Evolutionary conservation across 2,329 filamentous ascomycete species (phyloP).

Genomic region (Cytospora mali): DNA sequence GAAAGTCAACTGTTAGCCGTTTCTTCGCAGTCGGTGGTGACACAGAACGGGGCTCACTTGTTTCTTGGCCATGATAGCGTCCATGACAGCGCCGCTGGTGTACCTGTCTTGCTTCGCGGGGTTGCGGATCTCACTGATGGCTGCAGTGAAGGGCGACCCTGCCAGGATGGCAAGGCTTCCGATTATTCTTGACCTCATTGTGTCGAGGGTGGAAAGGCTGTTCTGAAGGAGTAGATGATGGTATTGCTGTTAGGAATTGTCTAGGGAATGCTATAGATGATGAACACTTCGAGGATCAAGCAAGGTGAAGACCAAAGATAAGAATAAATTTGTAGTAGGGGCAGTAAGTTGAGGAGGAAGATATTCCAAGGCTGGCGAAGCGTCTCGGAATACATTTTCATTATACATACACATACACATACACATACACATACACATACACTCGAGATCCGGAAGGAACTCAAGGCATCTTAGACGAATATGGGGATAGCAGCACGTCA

Average conservation of each 20-base stretch:
- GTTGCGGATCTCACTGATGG: conserved; percentile 17
- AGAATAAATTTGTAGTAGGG: background rate
- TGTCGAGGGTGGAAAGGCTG: background rate
- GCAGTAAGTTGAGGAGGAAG: background rate
- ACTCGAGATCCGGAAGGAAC: background rate
- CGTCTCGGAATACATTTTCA: too few relatives aligned
- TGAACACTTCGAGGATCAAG: background rate
- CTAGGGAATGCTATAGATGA: background rate
- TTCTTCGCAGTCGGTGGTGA: background rate
- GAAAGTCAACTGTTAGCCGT: background rate
- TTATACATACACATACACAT: background rate
- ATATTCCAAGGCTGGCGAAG: too few relatives aligned
- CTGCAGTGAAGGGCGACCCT: conserved; percentile 15
- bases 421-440: background rate
- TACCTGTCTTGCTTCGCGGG: conserved; percentile 22
- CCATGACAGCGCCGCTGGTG: conserved; percentile 22
- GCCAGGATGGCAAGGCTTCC: conserved; percentile 16
- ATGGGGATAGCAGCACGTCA: background rate
- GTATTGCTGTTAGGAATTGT: background rate
- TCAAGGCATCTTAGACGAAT: background rate
- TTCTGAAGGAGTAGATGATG: background rate
- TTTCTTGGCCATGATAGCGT: conserved; percentile 20
- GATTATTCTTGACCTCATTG: conserved; percentile 13
- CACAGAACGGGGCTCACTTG: background rate
- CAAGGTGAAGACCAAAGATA: background rate